Percentiles rank a stretch among this genome's conserved stretches.
Conservation (phyloP, 257 asterid genomes). For the Capsicum baccatum region DNA sequence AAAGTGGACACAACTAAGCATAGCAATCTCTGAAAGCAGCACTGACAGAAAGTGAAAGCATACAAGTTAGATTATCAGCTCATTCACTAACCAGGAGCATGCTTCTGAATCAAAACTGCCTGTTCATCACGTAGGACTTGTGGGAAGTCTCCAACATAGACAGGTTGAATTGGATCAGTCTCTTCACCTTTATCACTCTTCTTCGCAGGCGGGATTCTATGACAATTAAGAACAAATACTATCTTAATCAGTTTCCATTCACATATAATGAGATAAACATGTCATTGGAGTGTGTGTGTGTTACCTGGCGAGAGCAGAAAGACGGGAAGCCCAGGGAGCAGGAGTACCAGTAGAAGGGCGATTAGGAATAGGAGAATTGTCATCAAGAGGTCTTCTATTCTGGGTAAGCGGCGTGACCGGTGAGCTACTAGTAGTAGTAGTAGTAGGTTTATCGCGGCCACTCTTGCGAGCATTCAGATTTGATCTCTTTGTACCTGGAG, state of each 20-base stretch:
- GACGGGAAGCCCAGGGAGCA: constrained; percentile 96
- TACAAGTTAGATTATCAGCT: not conserved
- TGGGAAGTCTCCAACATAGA: constrained; percentile 89
- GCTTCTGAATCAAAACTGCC: constrained; percentile 51
- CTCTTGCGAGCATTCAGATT: constrained; percentile 55
- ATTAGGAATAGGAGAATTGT: constrained; percentile 53
- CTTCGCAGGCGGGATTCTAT: constrained; percentile 67
- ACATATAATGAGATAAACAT: not conserved
- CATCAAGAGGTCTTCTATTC: constrained; percentile 52
- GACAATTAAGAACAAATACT: constrained; percentile 34
- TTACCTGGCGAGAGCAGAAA: constrained; percentile 81
- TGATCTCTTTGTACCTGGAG: constrained; percentile 74
- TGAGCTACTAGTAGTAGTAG: constrained; percentile 34
- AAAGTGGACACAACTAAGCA: not conserved
- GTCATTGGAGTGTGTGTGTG: not conserved
- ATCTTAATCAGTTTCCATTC: constrained; percentile 14
- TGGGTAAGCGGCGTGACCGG: constrained; percentile 61
- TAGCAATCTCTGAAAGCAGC: not conserved
- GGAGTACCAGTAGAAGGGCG: constrained; percentile 93
- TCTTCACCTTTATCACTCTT: constrained; percentile 66
- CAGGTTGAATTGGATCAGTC: constrained; percentile 62
- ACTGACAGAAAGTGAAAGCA: not conserved
- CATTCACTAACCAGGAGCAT: constrained; percentile 64
- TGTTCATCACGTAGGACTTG: constrained; percentile 83
- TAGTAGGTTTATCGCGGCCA: constrained; percentile 35